These are phyloP conservation scores for Blepharisma undulans DNA, from an alignment of 169 alveolate species.

Conservation along the genomic window DNA sequence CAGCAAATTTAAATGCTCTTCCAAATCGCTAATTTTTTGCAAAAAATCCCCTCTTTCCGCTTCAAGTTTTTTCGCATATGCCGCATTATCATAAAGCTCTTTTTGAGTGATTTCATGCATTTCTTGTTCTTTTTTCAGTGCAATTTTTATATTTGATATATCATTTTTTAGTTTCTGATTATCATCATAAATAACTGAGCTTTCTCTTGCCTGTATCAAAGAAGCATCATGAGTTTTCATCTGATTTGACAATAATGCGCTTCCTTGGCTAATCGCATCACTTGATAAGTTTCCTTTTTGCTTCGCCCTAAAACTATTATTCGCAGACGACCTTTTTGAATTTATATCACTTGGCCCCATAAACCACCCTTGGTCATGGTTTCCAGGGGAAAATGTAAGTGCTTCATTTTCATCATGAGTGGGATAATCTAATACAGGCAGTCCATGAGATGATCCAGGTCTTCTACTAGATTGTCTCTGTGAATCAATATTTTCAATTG, in stretches of 20 bases:
- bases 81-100: conserved; percentile 19
- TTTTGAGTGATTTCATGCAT: conserved; percentile 34
- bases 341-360: neutral
- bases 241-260: neutral
- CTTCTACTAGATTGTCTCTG: neutral
- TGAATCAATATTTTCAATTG: neutral
- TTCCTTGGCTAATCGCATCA: neutral
- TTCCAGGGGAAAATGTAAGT: conserved; percentile 14
- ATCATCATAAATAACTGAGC: neutral
- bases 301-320: neutral
- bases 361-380: conserved; percentile 5
- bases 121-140: neutral
- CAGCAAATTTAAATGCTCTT: conserved; percentile 4
- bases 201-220: conserved; percentile 1
- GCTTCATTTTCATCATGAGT: conserved; percentile 34
- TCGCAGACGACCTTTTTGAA: conserved; percentile 21
- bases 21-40: conserved; percentile 11
- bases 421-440: conserved; percentile 8
- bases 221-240: neutral
- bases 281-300: neutral
- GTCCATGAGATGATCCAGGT: neutral
- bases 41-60: neutral
- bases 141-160: conserved; percentile 2
- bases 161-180: neutral
- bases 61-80: conserved; percentile 4